Evolutionary conservation across 108 stramenopile species (phyloP).

Genomic region (Seminavis robusta): DNA sequence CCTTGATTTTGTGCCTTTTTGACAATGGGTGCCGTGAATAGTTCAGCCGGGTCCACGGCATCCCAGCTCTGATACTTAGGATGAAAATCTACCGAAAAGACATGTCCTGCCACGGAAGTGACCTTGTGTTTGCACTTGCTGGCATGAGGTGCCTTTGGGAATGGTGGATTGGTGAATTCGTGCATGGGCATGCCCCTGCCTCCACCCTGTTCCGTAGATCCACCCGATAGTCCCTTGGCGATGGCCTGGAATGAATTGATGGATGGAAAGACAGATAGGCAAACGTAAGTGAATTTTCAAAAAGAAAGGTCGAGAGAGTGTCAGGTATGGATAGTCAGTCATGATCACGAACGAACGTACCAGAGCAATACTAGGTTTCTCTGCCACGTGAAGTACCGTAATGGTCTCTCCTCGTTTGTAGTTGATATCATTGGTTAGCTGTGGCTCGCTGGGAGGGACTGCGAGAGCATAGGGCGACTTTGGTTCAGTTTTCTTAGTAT

Average conservation of each 20-base stretch:
- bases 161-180: constrained; percentile 57
- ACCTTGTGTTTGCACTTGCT: constrained; percentile 57
- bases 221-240: constrained; percentile 55
- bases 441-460: constrained; percentile 77
- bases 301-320: no score
- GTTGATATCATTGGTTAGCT: constrained; percentile 74
- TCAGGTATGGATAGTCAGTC: no score
- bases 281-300: no score
- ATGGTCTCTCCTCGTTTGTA: constrained; percentile 69
- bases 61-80: constrained; percentile 88
- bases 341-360: no score
- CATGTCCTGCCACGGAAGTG: constrained; percentile 94
- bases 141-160: constrained; percentile 77
- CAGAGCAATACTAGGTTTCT: constrained; percentile 87
- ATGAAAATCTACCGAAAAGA: constrained; percentile 93
- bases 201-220: constrained; percentile 5
- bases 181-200: constrained; percentile 56
- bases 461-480: constrained; percentile 15
- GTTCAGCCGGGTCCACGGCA: constrained; percentile 85
- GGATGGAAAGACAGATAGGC: no score
- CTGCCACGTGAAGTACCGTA: constrained; percentile 73
- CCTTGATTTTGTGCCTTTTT: constrained; percentile 71
- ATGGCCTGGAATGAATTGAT: no score
- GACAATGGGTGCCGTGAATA: constrained; percentile 76
- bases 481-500: not conserved